phyloP scores from a whole-genome alignment of 2,329 filamentous ascomycete species.

The Cercospora nicotianae region DNA sequence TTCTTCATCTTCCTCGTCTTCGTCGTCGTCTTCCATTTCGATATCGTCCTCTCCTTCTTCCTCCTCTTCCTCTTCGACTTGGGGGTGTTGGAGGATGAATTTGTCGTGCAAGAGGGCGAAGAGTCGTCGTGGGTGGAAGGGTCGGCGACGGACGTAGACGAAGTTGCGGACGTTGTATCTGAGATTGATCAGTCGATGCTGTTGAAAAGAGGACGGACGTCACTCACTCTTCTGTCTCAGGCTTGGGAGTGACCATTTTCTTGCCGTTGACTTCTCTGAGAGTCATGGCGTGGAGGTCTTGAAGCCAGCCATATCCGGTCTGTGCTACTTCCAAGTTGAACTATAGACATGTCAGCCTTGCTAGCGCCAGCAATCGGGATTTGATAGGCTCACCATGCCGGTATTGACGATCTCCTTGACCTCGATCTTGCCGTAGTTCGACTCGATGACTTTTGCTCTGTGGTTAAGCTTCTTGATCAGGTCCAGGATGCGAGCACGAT shows the following conservation, averaged over 20 bases:
- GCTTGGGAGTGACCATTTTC: constrained; percentile 63
- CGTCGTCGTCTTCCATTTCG: constrained; percentile 37
- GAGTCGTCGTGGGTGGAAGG: constrained; percentile 45
- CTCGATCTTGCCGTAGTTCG: constrained; percentile 60
- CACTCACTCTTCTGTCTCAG: constrained; percentile 66
- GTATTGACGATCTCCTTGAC: constrained; percentile 66
- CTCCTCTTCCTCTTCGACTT: constrained; percentile 39
- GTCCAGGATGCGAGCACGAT: constrained; percentile 29
- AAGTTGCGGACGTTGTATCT: constrained; percentile 68
- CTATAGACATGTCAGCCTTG: not conserved
- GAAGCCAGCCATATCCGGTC: constrained; percentile 67
- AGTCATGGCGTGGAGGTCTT: constrained; percentile 68
- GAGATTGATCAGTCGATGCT: not conserved
- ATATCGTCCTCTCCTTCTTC: constrained; percentile 31
- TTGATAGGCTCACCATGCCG: no score
- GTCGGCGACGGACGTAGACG: constrained; percentile 60
- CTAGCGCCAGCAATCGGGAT: no score
- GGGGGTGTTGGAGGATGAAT: constrained; percentile 46
- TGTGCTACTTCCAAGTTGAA: constrained; percentile 67
- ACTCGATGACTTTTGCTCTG: constrained; percentile 63
- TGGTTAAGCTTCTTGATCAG: constrained; percentile 61
- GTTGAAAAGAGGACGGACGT: constrained; percentile 38
- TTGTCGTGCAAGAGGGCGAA: constrained; percentile 46
- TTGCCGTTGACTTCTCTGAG: constrained; percentile 56
- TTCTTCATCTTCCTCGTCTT: constrained; percentile 29